Evolutionary conservation across 257 asterid genomes (phyloP).

Genomic region (Nicotiana undulata): DNA sequence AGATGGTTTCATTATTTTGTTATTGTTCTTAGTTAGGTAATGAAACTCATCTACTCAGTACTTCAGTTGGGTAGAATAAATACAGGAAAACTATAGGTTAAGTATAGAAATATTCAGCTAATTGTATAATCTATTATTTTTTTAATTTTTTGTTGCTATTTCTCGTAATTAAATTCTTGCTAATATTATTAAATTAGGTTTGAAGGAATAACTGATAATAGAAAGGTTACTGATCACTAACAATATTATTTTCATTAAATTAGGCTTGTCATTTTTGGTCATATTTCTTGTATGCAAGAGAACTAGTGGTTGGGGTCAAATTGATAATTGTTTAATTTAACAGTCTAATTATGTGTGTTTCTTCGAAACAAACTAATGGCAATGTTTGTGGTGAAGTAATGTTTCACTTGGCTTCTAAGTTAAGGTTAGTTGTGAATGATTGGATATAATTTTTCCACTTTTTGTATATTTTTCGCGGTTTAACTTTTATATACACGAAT

Average conservation of each 20-base stretch:
- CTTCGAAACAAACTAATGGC: not conserved
- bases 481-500: too few relatives aligned
- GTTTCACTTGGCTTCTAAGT: constrained; percentile 29
- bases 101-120: too few relatives aligned
- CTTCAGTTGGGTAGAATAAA: not conserved
- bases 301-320: not conserved
- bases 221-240: not conserved
- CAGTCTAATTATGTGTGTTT: not conserved
- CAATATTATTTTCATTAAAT: not conserved
- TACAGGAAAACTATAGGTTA: not conserved
- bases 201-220: not conserved
- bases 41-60: not conserved
- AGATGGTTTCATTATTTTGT: constrained; percentile 23
- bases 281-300: not conserved
- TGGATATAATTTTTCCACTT: constrained; percentile 11
- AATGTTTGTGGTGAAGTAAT: not conserved
- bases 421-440: constrained; percentile 24
- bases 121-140: too few relatives aligned
- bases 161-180: too few relatives aligned
- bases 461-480: too few relatives aligned
- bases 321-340: not conserved
- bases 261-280: not conserved
- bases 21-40: not conserved
- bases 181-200: too few relatives aligned
- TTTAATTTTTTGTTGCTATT: too few relatives aligned